These are phyloP conservation scores for Citrullus mucosospermus DNA, from an alignment of 306 rosid species.

Conservation along the genomic window DNA sequence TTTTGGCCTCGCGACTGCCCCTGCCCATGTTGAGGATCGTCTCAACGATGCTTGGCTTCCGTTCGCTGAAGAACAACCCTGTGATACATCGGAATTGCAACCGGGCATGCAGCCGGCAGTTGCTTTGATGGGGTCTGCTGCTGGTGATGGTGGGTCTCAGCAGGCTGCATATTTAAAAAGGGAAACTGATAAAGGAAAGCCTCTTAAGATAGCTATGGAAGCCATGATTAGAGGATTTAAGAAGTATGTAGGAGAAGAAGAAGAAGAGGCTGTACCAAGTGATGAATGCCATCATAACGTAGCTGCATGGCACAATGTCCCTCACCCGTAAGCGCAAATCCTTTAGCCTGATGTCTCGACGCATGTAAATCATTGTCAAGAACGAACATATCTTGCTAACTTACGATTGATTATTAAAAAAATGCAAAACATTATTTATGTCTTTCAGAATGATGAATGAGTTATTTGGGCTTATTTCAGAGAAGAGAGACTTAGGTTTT, in stretches of 20 bases:
- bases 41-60: conserved; percentile 91
- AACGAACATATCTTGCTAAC: not conserved
- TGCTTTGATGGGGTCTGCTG: conserved; percentile 57
- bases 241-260: conserved; percentile 44
- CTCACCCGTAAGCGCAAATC: conserved; percentile 59
- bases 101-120: conserved; percentile 29
- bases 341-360: not conserved
- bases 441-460: conserved; percentile 1
- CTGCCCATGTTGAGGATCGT: conserved; percentile 90
- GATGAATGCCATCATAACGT: conserved; percentile 48
- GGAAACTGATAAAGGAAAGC: conserved; percentile 24
- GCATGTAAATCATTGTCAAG: not conserved
- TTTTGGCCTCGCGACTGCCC: conserved; percentile 93
- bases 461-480: conserved; percentile 39
- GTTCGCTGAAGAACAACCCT: conserved; percentile 53
- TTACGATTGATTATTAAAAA: not conserved
- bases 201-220: conserved; percentile 79
- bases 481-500: conserved; percentile 91
- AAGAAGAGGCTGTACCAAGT: conserved; percentile 15
- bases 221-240: conserved; percentile 79
- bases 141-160: conserved; percentile 72
- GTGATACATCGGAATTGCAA: conserved; percentile 20
- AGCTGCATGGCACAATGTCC: conserved; percentile 95
- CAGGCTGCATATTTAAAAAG: conserved; percentile 20
- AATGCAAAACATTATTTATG: not conserved